Base-by-base conservation (phyloP, 2,329 filamentous ascomycete genomes). In the Microthyrium microscopicum region DNA sequence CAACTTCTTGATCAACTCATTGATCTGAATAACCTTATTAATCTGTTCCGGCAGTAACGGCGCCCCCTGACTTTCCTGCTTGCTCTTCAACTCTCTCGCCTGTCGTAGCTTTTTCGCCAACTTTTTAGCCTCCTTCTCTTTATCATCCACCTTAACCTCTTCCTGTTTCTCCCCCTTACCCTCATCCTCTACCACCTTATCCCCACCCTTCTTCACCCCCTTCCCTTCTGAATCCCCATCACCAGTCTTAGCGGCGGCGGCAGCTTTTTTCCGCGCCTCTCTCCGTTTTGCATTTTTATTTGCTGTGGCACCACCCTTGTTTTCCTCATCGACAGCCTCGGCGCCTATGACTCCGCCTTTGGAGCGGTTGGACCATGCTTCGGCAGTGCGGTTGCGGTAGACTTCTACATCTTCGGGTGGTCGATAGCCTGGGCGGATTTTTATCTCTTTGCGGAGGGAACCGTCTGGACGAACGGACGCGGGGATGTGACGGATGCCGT, bases 1-100 rank as follows among this genome's bases (percentile, higher is more conserved):
- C 36, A 98, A 60, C 52, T 95, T 85, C 9, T 84, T 71, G 37
- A 94, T 75, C 32, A 98, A 67, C 60, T 98, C 89, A 41, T 82
- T 83, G 52, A 98, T 93, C 57, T 89, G 92, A 53, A 93, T 91
- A 35, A 98, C 82, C 61, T 98, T 98, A 45, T 87, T 84, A 42
- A 95, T 77, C 59, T 98, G 89, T 59, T 98, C 89, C 0, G 85
- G 87, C 18, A 95, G 64, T 39, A 98, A 58, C 4, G 71, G 66
- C 50, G 82, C 78, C 15, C 89, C 89, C 36, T 73, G 75, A n/a
- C n/a, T n/a, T 17, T 92, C 81, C 55, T 92, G 92, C 66, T 93
- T 94, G 47, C 75, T 77, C 51, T 83, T 78, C 34, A 98, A 64
- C 2, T 95, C 89, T 44, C 75, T 78, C 4, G 89, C 87, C 54